A percentile compares a stretch with the other conserved stretches of the same genome.
Evolutionary conservation across 2,329 filamentous ascomycete species (phyloP).

Genomic region (Colletotrichum filicis): DNA sequence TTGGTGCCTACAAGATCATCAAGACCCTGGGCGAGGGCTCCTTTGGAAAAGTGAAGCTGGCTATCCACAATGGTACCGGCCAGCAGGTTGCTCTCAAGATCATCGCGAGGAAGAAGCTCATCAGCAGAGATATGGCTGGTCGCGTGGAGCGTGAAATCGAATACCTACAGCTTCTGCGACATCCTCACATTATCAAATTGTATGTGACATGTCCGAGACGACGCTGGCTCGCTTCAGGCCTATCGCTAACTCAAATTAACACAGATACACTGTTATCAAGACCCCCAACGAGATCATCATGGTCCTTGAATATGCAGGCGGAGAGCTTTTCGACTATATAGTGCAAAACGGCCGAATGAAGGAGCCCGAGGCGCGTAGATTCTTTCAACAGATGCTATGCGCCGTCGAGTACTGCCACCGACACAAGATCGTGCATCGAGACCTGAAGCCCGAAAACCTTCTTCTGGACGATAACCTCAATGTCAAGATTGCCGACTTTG

Average conservation of each 20-base stretch:
- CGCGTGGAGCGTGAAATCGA: slow-evolving; percentile 98
- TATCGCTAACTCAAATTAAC: background rate
- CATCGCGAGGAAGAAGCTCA: slow-evolving; percentile 94
- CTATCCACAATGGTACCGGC: slow-evolving; percentile 89
- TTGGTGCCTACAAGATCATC: slow-evolving; percentile 92
- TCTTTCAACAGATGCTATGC: slow-evolving; percentile 99
- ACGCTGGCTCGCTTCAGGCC: background rate
- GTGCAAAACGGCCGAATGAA: slow-evolving; percentile 93
- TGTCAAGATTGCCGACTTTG: slow-evolving; percentile 99
- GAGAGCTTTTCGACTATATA: slow-evolving; percentile 97
- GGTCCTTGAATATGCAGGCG: slow-evolving; percentile 97
- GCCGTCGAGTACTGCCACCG: slow-evolving; percentile 99
- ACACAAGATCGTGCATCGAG: slow-evolving; percentile 98
- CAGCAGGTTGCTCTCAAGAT: slow-evolving; percentile 99
- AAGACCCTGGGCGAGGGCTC: slow-evolving; percentile 95
- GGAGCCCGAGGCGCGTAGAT: slow-evolving; percentile 92
- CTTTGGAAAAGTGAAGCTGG: slow-evolving; percentile 98
- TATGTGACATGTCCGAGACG: slow-evolving; percentile 55
- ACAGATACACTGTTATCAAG: slow-evolving; percentile 94
- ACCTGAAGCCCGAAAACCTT: slow-evolving; percentile 96
- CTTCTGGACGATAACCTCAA: slow-evolving; percentile 95
- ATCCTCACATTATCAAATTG: slow-evolving; percentile 99
- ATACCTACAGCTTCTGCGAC: slow-evolving; percentile 92
- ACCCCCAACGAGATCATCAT: slow-evolving; percentile 96
- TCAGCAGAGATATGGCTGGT: slow-evolving; percentile 97